Percentiles rank a stretch among this genome's conserved stretches.
phyloP scores from a whole-genome alignment of 1,139 yeast genomes.

The Diutina siamensis region DNA sequence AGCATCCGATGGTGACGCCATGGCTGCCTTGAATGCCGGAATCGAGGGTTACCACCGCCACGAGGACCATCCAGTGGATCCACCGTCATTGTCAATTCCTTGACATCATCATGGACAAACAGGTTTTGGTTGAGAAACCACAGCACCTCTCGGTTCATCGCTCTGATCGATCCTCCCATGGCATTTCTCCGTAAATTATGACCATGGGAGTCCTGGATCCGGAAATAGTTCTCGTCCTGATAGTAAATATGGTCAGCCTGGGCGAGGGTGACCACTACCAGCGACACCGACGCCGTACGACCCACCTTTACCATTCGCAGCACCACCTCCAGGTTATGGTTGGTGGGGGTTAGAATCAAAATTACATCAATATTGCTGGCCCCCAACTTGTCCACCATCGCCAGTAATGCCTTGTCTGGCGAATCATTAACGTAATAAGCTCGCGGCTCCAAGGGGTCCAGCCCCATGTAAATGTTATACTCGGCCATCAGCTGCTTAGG shows the following conservation, averaged over 20 bases:
- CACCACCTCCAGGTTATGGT: background rate
- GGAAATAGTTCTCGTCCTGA: conserved; percentile 3
- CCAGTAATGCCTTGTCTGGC: background rate
- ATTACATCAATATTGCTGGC: background rate
- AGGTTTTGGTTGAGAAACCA: background rate
- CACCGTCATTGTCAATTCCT: too few species aligned
- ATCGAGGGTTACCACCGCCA: background rate
- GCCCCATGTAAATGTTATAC: background rate
- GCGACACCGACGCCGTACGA: background rate
- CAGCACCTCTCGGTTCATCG: background rate
- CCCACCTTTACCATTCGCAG: background rate
- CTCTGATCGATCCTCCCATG: background rate
- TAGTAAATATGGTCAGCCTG: background rate
- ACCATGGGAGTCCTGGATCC: background rate
- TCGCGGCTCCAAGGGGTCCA: background rate
- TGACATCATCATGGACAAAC: background rate
- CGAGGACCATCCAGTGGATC: background rate
- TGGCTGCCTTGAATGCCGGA: background rate
- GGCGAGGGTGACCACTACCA: background rate
- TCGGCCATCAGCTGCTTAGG: background rate
- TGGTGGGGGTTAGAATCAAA: background rate
- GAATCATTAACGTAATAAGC: background rate
- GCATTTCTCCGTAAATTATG: conserved; percentile 1
- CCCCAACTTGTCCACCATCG: background rate
- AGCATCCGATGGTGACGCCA: background rate